Base-by-base conservation (phyloP, 495 filamentous ascomycete genomes). In the Neurospora sp. region DNA sequence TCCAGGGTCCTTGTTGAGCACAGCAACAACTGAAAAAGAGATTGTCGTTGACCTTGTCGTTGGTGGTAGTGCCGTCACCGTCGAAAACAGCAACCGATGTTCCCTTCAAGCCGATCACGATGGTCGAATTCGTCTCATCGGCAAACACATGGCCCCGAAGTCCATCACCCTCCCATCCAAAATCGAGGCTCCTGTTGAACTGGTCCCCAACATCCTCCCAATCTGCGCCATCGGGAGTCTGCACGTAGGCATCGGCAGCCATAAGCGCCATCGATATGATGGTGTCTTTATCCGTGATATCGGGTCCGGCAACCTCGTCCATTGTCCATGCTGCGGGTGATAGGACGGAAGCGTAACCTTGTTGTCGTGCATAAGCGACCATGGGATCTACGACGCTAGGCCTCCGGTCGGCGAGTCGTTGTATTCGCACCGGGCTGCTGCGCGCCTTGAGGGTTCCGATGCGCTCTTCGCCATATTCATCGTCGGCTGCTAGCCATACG, bases 1-100 rank as follows among this genome's bases (percentile, higher is more conserved):
- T 88, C 83, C 89, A 92, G 18, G 93, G 92, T 0, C 93, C 93
- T 73, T 96, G 93, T 83, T 98, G 93, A 12, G 89, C 96, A 83
- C 96, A 99, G 79, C 96, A 99, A 83, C 96, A 99, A 79, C 94
- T 94, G 84, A 97, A 97, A 80, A 95, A 96, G 10, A 99, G 88
- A 78, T 99, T 99, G 80, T 99, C 96, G 79, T 99, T 99, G 69
- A 92, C 84, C 81, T 99, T 99, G 83, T 99, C 96, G 78, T 97
- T 98, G 5, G 94, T 97, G 0, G 94, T 97, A 0, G 96, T 98
- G 14, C 93, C 94, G 10, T 94, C 92, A 4, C 96, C 96, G 80
- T 98, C 96, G 79, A 97, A 98, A 11, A 98, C 89, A 12, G 96
- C 96, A 1, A 89, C 87, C 59, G 94, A 92, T 7, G 94, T 97